Evolutionary conservation across 2,329 filamentous ascomycete genomes (phyloP).

Genomic region (Didymella exigua): DNA sequence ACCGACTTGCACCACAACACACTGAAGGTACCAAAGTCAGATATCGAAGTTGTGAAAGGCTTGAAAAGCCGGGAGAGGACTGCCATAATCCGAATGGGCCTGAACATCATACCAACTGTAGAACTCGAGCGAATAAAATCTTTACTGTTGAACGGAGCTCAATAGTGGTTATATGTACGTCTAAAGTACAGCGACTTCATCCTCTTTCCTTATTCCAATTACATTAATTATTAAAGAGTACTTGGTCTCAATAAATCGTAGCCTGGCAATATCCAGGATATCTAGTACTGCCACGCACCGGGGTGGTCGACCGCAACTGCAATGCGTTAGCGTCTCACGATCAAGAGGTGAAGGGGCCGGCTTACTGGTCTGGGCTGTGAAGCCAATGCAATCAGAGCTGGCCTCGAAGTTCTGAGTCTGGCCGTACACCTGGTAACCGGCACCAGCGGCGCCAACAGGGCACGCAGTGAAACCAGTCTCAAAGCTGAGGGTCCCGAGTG

Average conservation of each 20-base stretch:
- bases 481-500: constrained; percentile 37
- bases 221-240: constrained; percentile 17
- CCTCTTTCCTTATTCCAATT: not conserved
- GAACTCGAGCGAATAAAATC: constrained; percentile 32
- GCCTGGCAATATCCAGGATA: not conserved
- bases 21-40: constrained; percentile 68
- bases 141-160: constrained; percentile 29
- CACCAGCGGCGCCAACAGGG: constrained; percentile 25
- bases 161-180: constrained; percentile 11
- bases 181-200: constrained; percentile 1
- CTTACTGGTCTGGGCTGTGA: constrained; percentile 42
- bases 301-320: constrained; percentile 28
- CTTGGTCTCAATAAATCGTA: constrained; percentile 9
- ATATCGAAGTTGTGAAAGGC: constrained; percentile 66
- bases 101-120: constrained; percentile 28
- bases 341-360: not conserved
- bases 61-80: constrained; percentile 70
- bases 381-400: constrained; percentile 41
- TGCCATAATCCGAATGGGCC: constrained; percentile 22
- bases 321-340: constrained; percentile 8
- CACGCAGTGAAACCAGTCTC: constrained; percentile 44
- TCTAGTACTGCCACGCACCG: constrained; percentile 48
- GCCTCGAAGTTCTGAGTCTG: constrained; percentile 28
- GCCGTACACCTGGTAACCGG: constrained; percentile 45
- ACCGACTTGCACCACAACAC: no score